Evolutionary conservation across 306 rosid species (phyloP).

Genomic region (Lagenaria siceraria): DNA sequence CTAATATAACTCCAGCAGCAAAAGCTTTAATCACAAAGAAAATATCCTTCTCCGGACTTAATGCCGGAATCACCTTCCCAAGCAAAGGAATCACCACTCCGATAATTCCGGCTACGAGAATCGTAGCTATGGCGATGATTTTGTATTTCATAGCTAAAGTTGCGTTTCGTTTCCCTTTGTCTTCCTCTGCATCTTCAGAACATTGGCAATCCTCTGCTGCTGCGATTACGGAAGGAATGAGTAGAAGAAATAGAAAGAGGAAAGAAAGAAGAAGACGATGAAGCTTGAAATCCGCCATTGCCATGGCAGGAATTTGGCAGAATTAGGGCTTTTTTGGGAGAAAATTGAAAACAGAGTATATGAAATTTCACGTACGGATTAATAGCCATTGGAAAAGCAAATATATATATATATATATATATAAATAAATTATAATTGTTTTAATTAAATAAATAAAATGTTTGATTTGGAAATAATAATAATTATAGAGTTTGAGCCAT

Average conservation of each 20-base stretch:
- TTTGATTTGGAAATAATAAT: not conserved
- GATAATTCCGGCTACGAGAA: constrained; percentile 35
- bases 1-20: constrained; percentile 64
- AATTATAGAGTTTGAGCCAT: not conserved
- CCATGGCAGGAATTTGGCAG: not conserved
- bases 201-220: constrained; percentile 39
- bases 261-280: not conserved
- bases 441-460: not conserved
- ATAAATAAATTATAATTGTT: no score
- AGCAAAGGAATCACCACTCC: constrained; percentile 53
- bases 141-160: constrained; percentile 29
- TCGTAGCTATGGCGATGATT: constrained; percentile 35
- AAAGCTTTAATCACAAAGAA: constrained; percentile 59
- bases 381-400: no score
- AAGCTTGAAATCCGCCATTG: not conserved
- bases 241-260: not conserved
- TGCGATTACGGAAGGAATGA: constrained; percentile 11
- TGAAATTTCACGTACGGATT: no score
- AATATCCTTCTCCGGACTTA: constrained; percentile 41
- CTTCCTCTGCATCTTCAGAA: not conserved
- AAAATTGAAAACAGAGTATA: no score
- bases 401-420: no score
- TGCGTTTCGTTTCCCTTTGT: not conserved
- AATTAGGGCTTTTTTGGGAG: no score
- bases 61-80: constrained; percentile 39